Base-by-base conservation (phyloP, 208 protist genomes). In the Leishmania arabica region DNA sequence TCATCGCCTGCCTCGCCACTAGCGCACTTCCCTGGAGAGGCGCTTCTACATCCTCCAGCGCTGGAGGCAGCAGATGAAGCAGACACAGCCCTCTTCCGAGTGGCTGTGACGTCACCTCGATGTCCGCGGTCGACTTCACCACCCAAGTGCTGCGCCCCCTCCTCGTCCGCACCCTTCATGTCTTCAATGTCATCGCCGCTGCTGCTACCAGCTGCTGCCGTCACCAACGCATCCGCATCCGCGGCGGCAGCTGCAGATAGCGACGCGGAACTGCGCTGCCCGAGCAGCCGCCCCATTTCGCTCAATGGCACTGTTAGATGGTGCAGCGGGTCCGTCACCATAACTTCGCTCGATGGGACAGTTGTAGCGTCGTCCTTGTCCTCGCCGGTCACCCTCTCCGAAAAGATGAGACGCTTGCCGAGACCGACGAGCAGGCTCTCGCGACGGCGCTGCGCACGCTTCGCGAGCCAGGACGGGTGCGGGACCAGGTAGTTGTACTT, bases 391-490 rank as follows among this genome's bases (percentile, higher is more conserved):
- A 60, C 27, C 1, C 37, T n/a, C 53, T 78, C 75, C 37, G 47
- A 54, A 80, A 96, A 97, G n/a, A 93, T 78, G 51, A 94, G 90
- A 11, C 92, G 91, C 13, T 85, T 77, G 19, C 95, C 95, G 21
- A 97, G 83, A 7, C 90, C 89, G 0, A 95, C 93, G 51, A 97
- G 79, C 24, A 95, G 34, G 64, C 81, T 65, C 69, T 97, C 92
- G 3, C 90, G 86, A 19, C 95, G 90, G 54, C 87, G 73, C 76
- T 90, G 87, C 45, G 89, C 91, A 71, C 95, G 89, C 69, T 86
- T 87, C 49, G 95, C 95, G 0, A 97, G 65, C 95, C 95, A 97
- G n/a, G 93, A 96, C 31, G 95, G 90, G 84, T 97, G 95, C 34
- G 93, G 93, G 56, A 87, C 70, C 15, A 95, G 82, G 79, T 96